Evolutionary conservation across 2,329 filamentous ascomycete species (phyloP), one percentile per base, ranked within the genome.

Genomic region (Rhinocladiella similis): DNA sequence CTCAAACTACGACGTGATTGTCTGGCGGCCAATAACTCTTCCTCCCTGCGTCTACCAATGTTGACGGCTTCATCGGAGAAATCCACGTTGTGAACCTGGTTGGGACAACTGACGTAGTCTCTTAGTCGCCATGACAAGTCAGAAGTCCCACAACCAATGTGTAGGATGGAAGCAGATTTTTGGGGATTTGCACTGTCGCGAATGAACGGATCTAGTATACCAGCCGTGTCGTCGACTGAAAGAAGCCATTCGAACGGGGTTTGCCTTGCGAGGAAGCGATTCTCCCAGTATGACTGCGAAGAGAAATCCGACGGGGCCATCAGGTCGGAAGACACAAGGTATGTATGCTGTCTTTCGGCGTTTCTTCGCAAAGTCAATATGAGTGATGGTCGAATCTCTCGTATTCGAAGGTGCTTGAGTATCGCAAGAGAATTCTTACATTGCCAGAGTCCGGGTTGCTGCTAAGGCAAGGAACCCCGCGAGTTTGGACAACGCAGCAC

Each of bases 41-140:
- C 29, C 14, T 53, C 50, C 29, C 29, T 36, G 27, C 33, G 22
- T 42, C 35, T 19, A 5, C 50, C 50, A 38, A 36, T 27, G 13
- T 47, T 18, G 5, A 53, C 27, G 12, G 50, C 50, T 36, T 22
- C 41, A 18, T 25, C 41, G 13, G 42, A 47, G 42, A 47, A 53
- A 13, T 53, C 50, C 29, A 53, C 50, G 19, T 53, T 53, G 29
- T 53, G 50, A n/a, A 53, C 50, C 20, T 53, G 41, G 14, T 9
- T 19, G 13, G 50, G 50, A 10, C 22, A 35, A 14, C 36, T 27
- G 13, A 47, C 42, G 38, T 16, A 47, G 18, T 47, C 19, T 29
- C 50, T 47, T 27, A 53, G 50, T 38, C 14, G 27, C 27, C 47
- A 42, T 5, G 42, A 47, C 50, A 53, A 27, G n/a, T 47, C 45